Evolutionary conservation across 2,329 filamentous ascomycete genomes (phyloP).

Genomic region (Sporothrix mexicana): DNA sequence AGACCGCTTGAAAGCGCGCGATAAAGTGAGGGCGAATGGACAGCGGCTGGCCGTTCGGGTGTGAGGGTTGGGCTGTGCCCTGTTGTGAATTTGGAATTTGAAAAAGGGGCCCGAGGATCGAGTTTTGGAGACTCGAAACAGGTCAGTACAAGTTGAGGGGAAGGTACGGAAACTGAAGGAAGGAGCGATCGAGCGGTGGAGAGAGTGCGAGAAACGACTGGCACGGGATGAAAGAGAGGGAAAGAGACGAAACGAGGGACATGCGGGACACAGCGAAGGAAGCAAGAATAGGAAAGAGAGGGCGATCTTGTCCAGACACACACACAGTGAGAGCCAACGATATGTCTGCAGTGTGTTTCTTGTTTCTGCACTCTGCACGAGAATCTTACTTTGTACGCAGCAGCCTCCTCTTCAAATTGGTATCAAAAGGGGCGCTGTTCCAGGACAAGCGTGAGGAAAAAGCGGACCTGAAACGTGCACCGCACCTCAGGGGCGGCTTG

Average conservation of each 20-base stretch:
- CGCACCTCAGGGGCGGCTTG: conserved; percentile 30
- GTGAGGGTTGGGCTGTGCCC: neutral
- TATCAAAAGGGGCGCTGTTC: conserved; percentile 26
- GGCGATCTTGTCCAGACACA: conserved; percentile 16
- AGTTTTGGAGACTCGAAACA: conserved; percentile 26
- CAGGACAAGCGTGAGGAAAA: conserved; percentile 15
- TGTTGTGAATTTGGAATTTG: conserved; percentile 19
- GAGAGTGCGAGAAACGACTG: conserved; percentile 1
- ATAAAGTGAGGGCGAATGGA: neutral
- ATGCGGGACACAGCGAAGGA: neutral
- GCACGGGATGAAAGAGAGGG: neutral
- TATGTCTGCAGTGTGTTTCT: neutral
- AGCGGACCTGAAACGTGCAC: conserved; percentile 35
- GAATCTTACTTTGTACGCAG: neutral
- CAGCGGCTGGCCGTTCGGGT: neutral
- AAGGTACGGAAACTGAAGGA: conserved; percentile 5
- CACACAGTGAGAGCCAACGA: neutral
- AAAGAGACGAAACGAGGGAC: conserved; percentile 15
- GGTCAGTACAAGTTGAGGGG: conserved; percentile 5
- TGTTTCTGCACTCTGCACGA: conserved; percentile 2
- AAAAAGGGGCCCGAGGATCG: conserved; percentile 16
- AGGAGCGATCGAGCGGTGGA: conserved; percentile 11
- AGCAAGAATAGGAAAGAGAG: conserved; percentile 3
- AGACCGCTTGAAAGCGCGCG: conserved; percentile 11
- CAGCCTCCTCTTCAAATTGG: conserved; percentile 1